Evolutionary conservation across 768 basidiomycete species (phyloP), one percentile per base, ranked within the genome.

Genomic region (Mycena polygramma): DNA sequence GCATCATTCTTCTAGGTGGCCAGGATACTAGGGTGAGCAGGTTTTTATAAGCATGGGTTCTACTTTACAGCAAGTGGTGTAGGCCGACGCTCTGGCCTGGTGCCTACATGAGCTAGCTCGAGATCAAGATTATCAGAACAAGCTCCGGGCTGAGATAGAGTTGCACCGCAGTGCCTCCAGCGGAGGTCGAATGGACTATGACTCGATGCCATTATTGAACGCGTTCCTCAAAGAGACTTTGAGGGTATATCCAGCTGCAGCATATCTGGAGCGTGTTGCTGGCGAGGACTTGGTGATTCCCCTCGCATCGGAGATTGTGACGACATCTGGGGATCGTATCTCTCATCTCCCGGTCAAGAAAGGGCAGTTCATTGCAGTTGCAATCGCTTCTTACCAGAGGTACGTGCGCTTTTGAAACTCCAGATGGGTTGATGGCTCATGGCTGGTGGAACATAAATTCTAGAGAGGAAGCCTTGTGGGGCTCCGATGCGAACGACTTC

Each of bases 401-500:
- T 80, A 78, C 43, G 64, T 79, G 77, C 30, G 41, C 30, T 36
- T 13, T 55, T 46, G 36, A 53, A 54, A 52, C 9, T 41, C 41
- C 41, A 11, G 10, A 41, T 41, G 22, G n/a, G 45, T 15, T 6
- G 26, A 49, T 30, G 10, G 9, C 41, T 41, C 9, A 30, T 14
- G 3, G 10, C 4, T 20, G 48, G 14, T 22, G 19, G 17, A 49
- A 14, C 22, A 8, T 15, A 36, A 52, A n/a, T 58, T 53, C 11
- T n/a, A 70, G 69, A 45, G 7, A 57, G 36, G 48, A 73, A 46
- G 68, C 73, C 2, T 68, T 78, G 10, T 87, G 87, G 86, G 86
- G 86, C 22, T 39, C 77, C 15, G 84, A 86, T 57, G 79, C 84
- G 20, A 76, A 80, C 37, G 74, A 74, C 45, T 88, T 83, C 75